These are phyloP conservation scores for Knufia petricola DNA, from an alignment of 2,329 filamentous ascomycete genomes.

Conservation along the genomic window DNA sequence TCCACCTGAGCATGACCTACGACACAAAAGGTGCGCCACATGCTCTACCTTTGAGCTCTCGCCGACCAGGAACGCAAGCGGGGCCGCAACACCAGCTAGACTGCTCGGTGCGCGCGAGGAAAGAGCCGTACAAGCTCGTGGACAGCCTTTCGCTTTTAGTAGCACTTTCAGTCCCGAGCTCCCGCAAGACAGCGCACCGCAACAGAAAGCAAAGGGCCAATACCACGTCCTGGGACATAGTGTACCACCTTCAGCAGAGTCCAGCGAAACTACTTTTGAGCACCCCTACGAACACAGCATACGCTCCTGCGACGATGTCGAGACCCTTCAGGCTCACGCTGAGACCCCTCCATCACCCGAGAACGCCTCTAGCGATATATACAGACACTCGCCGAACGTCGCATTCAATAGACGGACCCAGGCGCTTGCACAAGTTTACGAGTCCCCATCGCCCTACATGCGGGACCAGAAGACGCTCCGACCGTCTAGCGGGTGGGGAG, in stretches of 20 bases:
- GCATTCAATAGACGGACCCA: background rate
- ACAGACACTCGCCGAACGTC: background rate
- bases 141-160: background rate
- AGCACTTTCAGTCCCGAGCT: background rate
- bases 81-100: background rate
- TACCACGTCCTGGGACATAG: background rate
- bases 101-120: background rate
- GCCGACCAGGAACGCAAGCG: background rate
- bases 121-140: background rate
- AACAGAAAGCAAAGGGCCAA: background rate
- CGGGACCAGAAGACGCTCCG: background rate
- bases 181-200: background rate
- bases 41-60: constrained; percentile 3
- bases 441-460: background rate
- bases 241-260: background rate
- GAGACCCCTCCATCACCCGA: background rate
- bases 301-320: background rate
- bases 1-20: background rate
- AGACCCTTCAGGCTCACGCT: background rate
- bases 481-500: background rate
- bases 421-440: background rate
- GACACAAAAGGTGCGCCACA: background rate
- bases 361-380: background rate
- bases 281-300: background rate
- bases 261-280: background rate